Evolutionary conservation across 257 asterid genomes (phyloP), one percentile per base, ranked within the genome.

Genomic region (Solanum neorickii): DNA sequence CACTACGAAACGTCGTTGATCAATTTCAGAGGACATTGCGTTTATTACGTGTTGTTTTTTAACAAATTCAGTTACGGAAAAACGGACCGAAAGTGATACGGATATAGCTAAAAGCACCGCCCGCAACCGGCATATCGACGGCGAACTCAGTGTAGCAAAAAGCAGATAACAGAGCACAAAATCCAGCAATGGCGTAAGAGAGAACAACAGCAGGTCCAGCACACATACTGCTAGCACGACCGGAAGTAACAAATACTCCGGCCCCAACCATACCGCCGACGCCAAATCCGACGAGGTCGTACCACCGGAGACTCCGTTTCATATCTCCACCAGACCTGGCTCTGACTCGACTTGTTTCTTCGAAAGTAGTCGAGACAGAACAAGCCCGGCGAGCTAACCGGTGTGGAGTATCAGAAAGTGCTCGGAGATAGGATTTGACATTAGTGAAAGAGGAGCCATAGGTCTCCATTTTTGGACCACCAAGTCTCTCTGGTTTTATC

Each of bases 181-280:
- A 86, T 8, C 99, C 99, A 80, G 99, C 98, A 92, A 95, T 93
- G 98, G 98, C 98, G 92, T 94, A 97, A 44, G 99, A 95, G 2
- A 97, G 88, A 10, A 97, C 88, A 6, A 97, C 95, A 37, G 99
- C 91, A n/a, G 99, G 99, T 12, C 99, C 99, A 3, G 99, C 98
- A 72, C 41, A 82, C 3, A n/a, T 39, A 9, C 93, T 89, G 86
- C 90, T 86, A 52, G 99, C 98, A 25, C 87, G 90, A 21, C 99
- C 99, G 72, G 96, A 90, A 90, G 99, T 94, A 91, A 97, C 96
- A 66, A 97, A 97, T 0, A 97, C 98, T 2, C 99, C 99, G 89
- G 99, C 99, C 1, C 99, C 99, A 91, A 97, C 98, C 99, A 97
- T 97, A 0, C 99, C 99, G 52, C 99, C 99, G 89, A 97, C 56